A percentile compares a stretch with the other conserved stretches of the same genome.
Conservation (phyloP, 306 rosid species). For the Lablab purpureus region DNA sequence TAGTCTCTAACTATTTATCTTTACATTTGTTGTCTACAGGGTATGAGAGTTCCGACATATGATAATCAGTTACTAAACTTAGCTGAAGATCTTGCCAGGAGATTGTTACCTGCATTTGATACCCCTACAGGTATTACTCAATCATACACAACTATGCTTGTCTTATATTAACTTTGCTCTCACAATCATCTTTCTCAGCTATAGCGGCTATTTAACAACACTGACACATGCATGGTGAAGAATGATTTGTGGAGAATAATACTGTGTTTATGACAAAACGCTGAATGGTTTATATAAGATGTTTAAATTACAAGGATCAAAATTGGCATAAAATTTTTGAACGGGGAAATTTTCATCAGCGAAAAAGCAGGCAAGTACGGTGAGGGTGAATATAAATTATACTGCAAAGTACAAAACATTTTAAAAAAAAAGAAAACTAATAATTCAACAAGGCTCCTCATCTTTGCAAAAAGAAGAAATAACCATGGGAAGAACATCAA, state of each 20-base stretch:
- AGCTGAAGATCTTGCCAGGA: constrained; percentile 93
- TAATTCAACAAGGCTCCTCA: not conserved
- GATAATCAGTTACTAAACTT: constrained; percentile 80
- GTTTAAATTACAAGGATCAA: constrained; percentile 24
- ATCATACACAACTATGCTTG: constrained; percentile 27
- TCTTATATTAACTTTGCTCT: constrained; percentile 28
- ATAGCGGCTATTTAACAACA: not conserved
- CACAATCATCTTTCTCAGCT: constrained; percentile 10
- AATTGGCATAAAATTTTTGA: not conserved
- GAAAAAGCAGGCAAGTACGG: constrained; percentile 13
- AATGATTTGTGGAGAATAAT: constrained; percentile 13
- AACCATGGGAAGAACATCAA: too few species aligned
- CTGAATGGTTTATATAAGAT: constrained; percentile 8
- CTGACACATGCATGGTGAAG: constrained; percentile 12
- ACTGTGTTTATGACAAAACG: constrained; percentile 9
- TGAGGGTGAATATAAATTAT: constrained; percentile 24
- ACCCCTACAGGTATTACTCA: constrained; percentile 86
- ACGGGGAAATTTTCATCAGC: not conserved
- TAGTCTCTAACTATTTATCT: constrained; percentile 24
- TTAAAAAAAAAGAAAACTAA: constrained; percentile 16
- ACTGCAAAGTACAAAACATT: not conserved
- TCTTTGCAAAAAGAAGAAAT: constrained; percentile 16
- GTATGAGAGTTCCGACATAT: constrained; percentile 85
- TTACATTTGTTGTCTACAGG: constrained; percentile 57
- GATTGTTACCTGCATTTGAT: constrained; percentile 94